A percentile compares a stretch with the other conserved stretches of the same genome.
Conservation (phyloP, 371 early-diverging fungal species). For the Apophysomyces variabilis region DNA sequence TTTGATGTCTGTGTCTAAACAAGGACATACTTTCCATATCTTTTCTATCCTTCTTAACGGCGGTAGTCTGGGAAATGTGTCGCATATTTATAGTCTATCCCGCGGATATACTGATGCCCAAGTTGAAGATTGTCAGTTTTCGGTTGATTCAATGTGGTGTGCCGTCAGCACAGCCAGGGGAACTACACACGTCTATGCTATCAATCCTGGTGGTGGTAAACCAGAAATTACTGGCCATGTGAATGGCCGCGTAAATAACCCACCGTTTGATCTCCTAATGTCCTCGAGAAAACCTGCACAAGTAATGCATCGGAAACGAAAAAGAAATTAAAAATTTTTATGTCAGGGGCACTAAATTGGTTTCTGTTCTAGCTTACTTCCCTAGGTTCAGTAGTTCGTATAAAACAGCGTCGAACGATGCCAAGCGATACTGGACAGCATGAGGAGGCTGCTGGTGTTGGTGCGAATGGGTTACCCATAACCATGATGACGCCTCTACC, state of each 20-base stretch:
- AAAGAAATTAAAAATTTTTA: background rate
- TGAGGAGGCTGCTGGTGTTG: background rate
- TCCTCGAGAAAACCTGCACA: background rate
- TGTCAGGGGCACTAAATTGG: background rate
- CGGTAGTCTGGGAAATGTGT: conserved; percentile 34
- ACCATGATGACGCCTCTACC: conserved; percentile 16
- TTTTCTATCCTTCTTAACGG: conserved; percentile 53
- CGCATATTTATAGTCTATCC: conserved; percentile 72
- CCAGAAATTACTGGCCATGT: conserved; percentile 70
- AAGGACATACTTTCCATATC: conserved; percentile 79
- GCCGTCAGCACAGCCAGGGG: conserved; percentile 79
- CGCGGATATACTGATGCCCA: conserved; percentile 82
- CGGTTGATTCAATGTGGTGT: conserved; percentile 79
- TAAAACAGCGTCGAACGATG: conserved; percentile 59
- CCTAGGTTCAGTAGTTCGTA: conserved; percentile 50
- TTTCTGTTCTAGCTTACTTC: conserved; percentile 28
- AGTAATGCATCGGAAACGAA: background rate
- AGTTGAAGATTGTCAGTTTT: conserved; percentile 74
- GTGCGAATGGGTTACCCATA: conserved; percentile 16
- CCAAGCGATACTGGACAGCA: conserved; percentile 22
- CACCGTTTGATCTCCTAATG: conserved; percentile 22
- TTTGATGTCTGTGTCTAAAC: conserved; percentile 73
- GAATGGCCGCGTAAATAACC: conserved; percentile 46
- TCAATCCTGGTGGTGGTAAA: conserved; percentile 73
- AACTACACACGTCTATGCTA: conserved; percentile 77